phyloP scores from a whole-genome alignment of 768 basidiomycete species.

The Strobilomyces confusus region DNA sequence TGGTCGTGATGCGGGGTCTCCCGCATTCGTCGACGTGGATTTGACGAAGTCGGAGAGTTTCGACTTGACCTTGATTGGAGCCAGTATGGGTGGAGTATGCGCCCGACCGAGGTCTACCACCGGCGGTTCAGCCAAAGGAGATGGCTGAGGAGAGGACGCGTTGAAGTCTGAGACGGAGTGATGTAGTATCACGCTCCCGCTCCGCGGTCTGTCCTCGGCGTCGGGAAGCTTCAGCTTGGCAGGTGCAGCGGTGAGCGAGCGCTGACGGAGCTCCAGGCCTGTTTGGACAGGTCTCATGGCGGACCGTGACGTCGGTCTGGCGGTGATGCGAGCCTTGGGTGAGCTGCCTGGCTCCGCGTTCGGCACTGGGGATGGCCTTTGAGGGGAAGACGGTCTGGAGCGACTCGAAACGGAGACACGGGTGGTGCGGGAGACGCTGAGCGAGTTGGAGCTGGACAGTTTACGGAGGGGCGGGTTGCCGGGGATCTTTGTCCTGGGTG shows the following conservation, averaged over 20 bases:
- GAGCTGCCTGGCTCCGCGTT: conserved; percentile 28
- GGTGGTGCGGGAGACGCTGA: conserved; percentile 12
- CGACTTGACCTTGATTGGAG: conserved; percentile 51
- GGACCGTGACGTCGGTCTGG: conserved; percentile 31
- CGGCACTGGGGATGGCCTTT: conserved; percentile 34
- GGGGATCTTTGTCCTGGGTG: conserved; percentile 63
- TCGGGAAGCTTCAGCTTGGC: conserved; percentile 26
- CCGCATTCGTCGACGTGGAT: conserved; percentile 13
- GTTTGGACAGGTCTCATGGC: conserved; percentile 7
- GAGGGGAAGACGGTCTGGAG: conserved; percentile 40
- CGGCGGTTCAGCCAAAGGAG: conserved; percentile 14
- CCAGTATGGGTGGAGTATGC: conserved; percentile 14
- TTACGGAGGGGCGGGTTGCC: conserved; percentile 42
- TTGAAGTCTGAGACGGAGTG: conserved; percentile 24
- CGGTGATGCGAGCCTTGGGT: conserved; percentile 23
- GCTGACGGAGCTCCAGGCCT: conserved; percentile 28
- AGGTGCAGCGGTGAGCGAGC: conserved; percentile 25
- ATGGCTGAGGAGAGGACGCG: conserved; percentile 15
- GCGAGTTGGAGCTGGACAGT: conserved; percentile 21
- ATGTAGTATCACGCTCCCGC: conserved; percentile 26
- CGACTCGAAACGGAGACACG: conserved; percentile 37
- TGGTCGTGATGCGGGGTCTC: conserved; percentile 39
- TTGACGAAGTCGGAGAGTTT: conserved; percentile 53
- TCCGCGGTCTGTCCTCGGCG: conserved; percentile 32
- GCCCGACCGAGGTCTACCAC: conserved; percentile 10